phyloP scores from a whole-genome alignment of 164 flowering plant species.

The Chloranthus sessilifolius region DNA sequence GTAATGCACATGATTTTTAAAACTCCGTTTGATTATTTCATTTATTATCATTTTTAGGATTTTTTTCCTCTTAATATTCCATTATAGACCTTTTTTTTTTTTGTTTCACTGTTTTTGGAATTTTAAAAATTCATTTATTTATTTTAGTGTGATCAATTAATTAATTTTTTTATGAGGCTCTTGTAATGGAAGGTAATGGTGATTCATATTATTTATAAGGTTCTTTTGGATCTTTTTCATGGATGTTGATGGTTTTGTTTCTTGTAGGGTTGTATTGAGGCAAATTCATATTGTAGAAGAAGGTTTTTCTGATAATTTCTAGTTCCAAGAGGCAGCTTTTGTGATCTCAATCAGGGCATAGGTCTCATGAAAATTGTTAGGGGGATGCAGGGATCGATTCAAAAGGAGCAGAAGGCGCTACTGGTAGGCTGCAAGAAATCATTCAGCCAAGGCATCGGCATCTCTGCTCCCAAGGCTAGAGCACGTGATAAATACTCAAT shows the following conservation, averaged over 20 bases:
- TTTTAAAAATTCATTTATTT: no score
- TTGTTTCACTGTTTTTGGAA: no score
- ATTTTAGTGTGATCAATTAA: no score
- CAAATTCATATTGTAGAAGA: constrained; percentile 7
- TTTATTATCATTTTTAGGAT: no score
- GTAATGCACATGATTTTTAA: no score
- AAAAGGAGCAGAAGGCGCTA: constrained; percentile 42
- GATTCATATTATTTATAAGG: no score
- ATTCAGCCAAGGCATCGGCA: constrained; percentile 66
- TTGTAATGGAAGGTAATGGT: no score
- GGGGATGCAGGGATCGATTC: constrained; percentile 93
- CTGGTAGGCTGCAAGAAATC: constrained; percentile 58
- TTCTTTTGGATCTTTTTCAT: no score
- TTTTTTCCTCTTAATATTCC: no score
- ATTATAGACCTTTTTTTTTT: no score
- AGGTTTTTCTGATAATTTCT: constrained; percentile 24
- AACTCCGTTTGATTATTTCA: no score
- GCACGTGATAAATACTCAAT: constrained; percentile 63
- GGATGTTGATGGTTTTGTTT: constrained; percentile 7
- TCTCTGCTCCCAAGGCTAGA: constrained; percentile 74
- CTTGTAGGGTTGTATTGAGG: constrained; percentile 1
- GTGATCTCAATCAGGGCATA: constrained; percentile 32
- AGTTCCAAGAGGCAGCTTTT: constrained; percentile 20
- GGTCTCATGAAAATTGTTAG: constrained; percentile 95
- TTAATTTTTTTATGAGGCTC: no score